phyloP scores from a whole-genome alignment of 306 rosid species.

The Cicer cuneatum region DNA sequence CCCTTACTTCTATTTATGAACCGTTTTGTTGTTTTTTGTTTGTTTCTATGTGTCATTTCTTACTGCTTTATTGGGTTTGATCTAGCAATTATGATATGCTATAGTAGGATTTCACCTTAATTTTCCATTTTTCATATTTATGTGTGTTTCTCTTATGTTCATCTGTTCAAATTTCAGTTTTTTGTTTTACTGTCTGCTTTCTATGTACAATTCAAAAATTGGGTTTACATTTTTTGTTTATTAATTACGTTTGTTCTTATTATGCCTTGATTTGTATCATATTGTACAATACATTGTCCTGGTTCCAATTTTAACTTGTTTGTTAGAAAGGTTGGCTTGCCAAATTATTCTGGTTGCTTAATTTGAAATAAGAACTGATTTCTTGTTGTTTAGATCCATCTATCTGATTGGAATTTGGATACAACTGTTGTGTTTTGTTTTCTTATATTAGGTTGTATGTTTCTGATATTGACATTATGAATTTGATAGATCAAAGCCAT shows the following conservation, averaged over 20 bases:
- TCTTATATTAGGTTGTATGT: slow-evolving; percentile 27
- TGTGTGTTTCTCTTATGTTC: slow-evolving; percentile 6
- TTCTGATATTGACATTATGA: slow-evolving; percentile 42
- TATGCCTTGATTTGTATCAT: slow-evolving; percentile 6
- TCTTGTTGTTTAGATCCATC: slow-evolving; percentile 46
- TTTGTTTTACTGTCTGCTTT: not conserved
- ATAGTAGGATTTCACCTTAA: not conserved
- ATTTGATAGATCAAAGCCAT: slow-evolving; percentile 67
- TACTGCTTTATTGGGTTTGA: slow-evolving; percentile 48
- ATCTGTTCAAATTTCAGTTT: slow-evolving; percentile 15
- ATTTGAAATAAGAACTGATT: slow-evolving; percentile 5
- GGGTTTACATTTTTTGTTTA: slow-evolving; percentile 24
- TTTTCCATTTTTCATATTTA: not conserved
- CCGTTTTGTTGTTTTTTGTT: slow-evolving; percentile 2
- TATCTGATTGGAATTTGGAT: slow-evolving; percentile 21
- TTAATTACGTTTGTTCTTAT: not conserved
- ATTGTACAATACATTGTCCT: not conserved
- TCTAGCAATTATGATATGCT: slow-evolving; percentile 48
- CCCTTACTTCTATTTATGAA: slow-evolving; percentile 5
- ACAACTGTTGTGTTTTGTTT: slow-evolving; percentile 33
- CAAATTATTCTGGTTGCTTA: slow-evolving; percentile 27
- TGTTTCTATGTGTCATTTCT: not conserved
- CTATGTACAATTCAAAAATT: slow-evolving; percentile 24
- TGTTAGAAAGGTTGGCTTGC: not conserved
- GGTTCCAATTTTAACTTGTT: not conserved